Conservation (phyloP, 2,329 filamentous ascomycete genomes). For the Cladosporium colombiae region DNA sequence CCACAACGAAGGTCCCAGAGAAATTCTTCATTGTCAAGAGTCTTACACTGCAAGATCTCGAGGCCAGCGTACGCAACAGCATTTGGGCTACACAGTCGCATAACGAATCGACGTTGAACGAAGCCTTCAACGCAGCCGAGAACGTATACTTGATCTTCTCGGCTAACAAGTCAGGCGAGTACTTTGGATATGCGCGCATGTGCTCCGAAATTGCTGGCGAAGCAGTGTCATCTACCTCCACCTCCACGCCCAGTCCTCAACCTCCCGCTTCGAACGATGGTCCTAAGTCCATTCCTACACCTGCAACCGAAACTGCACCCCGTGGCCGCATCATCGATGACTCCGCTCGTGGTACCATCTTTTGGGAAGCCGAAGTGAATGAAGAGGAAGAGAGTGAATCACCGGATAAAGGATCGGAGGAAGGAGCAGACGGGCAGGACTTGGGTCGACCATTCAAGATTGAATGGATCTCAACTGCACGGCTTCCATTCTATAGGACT, state of each 20-base stretch:
- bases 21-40: conserved; percentile 94
- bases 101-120: conserved; percentile 82
- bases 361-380: conserved; percentile 81
- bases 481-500: conserved; percentile 85
- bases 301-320: conserved; percentile 74
- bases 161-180: conserved; percentile 95
- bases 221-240: background rate
- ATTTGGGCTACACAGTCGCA: conserved; percentile 95
- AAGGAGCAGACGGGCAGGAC: conserved; percentile 57
- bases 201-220: conserved; percentile 72
- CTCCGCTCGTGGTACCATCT: conserved; percentile 89
- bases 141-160: conserved; percentile 93
- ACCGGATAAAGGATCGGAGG: conserved; percentile 35
- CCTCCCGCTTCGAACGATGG: conserved; percentile 23
- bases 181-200: conserved; percentile 95
- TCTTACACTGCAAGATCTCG: conserved; percentile 84
- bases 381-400: conserved; percentile 47
- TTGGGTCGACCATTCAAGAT: conserved; percentile 92
- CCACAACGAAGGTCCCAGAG: conserved; percentile 55
- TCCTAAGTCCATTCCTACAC: conserved; percentile 76
- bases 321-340: conserved; percentile 89
- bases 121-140: conserved; percentile 77
- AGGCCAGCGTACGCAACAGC: conserved; percentile 81
- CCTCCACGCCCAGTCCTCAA: conserved; percentile 27
- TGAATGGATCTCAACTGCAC: conserved; percentile 82